A percentile compares a stretch with the other conserved stretches of the same genome.
phyloP scores from a whole-genome alignment of 2,329 filamentous ascomycete genomes.

The Cryphonectria naterciae region DNA sequence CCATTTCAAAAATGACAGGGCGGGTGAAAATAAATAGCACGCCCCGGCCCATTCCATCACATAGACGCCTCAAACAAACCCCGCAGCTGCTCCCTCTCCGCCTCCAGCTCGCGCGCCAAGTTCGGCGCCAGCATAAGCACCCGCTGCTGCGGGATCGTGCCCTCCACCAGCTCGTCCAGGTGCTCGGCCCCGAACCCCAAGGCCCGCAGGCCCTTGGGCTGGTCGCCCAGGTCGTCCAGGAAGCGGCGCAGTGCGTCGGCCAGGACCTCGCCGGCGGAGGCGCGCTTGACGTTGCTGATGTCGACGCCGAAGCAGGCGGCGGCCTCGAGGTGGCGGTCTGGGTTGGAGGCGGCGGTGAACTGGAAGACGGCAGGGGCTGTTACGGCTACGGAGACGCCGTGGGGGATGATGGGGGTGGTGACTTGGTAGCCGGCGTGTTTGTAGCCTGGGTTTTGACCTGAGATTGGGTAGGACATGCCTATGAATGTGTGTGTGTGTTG shows the following conservation, averaged over 20 bases:
- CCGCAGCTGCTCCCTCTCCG: conserved; percentile 73
- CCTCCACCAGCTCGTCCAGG: conserved; percentile 85
- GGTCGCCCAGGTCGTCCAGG: conserved; percentile 81
- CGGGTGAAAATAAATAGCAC: too few relatives aligned
- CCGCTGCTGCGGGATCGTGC: conserved; percentile 87
- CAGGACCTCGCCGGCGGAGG: conserved; percentile 87
- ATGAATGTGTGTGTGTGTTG: not conserved
- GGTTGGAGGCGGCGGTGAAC: conserved; percentile 90
- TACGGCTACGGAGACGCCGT: conserved; percentile 93
- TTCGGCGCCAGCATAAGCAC: conserved; percentile 92
- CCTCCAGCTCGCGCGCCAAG: conserved; percentile 69
- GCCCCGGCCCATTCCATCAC: conserved; percentile 35
- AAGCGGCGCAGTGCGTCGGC: conserved; percentile 83
- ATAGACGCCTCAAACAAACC: conserved; percentile 67
- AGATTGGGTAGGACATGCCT: conserved; percentile 98
- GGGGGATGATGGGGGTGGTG: conserved; percentile 79
- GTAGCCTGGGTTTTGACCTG: conserved; percentile 91
- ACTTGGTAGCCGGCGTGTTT: conserved; percentile 86
- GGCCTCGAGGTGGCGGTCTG: conserved; percentile 85
- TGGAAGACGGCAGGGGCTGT: conserved; percentile 92
- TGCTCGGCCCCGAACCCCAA: conserved; percentile 79
- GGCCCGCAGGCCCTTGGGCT: conserved; percentile 82
- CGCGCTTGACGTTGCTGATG: conserved; percentile 81
- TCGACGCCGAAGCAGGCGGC: conserved; percentile 93
- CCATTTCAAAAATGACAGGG: not conserved